Base-by-base conservation (phyloP, 2,329 filamentous ascomycete genomes). In the Escovopsis weberi region DNA sequence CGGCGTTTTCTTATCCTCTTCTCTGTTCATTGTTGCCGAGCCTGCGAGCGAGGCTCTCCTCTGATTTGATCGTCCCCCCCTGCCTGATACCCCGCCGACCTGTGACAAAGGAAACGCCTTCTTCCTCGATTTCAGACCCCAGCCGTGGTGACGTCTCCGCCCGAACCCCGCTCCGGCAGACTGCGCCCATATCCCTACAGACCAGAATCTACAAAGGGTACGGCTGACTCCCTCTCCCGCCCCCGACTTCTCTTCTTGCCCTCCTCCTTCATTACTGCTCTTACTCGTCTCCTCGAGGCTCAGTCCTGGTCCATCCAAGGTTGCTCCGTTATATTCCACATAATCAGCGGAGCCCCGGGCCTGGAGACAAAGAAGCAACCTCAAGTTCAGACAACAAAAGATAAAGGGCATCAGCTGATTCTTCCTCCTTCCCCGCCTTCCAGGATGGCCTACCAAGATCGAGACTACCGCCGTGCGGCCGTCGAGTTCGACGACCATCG, bases 381-480 rank as follows among this genome's bases (percentile, higher is more conserved):
- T 12, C 12, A 26, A n/a, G 8, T 40, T 33, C n/a, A 1, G 19
- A 12, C 26, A 39, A 39, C 2, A 39, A 36, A 39, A 39, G 30
- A 26, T 19, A 1, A 33, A 40, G 12, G 11, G 33, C 6, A 15
- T 18, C 11, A 19, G 23, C 12, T 18, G 23, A 26, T 15, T 15
- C 15, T 15, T 15, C 15, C 15, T 30, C 28, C 28, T 10, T 6
- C 28, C 28, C 28, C 10, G 28, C 28, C 36, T 39, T 37, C 40
- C 40, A 48, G 37, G 46, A 59, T 59, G 57, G 49, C 55, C 30
- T 44, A 63, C 58, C 50, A 67, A 68, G 8, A 62, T 68, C 44
- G 66, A 48, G 68, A 71, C 44, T 62, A 59, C 45, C 59, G 59
- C 45, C 58, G 59, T 39, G 46, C 51, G 9, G 49, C 50, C 28